phyloP scores from a whole-genome alignment of 2,329 filamentous ascomycete species.

The Xylaria sp. region DNA sequence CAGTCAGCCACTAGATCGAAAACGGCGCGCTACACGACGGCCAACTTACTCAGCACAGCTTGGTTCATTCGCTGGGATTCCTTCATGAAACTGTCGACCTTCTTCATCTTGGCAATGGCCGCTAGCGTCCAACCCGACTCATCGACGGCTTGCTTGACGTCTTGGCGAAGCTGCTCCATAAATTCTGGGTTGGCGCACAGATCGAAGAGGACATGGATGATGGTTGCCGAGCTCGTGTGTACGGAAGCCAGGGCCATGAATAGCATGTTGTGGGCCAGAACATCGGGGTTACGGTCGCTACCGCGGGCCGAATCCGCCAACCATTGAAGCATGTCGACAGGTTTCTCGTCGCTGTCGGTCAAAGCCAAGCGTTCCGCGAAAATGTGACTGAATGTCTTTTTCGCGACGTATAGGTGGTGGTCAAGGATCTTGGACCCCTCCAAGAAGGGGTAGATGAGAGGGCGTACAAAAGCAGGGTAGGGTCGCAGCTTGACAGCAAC shows the following conservation, averaged over 20 bases:
- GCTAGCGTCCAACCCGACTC: slow-evolving; percentile 40
- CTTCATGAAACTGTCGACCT: slow-evolving; percentile 40
- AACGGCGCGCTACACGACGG: not conserved
- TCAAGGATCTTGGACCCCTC: slow-evolving; percentile 38
- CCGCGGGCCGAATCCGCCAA: slow-evolving; percentile 37
- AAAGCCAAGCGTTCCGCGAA: slow-evolving; percentile 37
- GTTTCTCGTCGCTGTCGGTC: slow-evolving; percentile 35
- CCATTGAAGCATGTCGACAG: slow-evolving; percentile 39
- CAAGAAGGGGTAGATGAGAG: slow-evolving; percentile 36
- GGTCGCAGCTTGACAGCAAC: slow-evolving; percentile 39
- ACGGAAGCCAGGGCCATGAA: slow-evolving; percentile 39
- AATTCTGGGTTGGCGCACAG: slow-evolving; percentile 38
- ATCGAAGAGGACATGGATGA: slow-evolving; percentile 39
- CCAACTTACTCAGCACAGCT: slow-evolving; percentile 38
- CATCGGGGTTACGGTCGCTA: slow-evolving; percentile 36
- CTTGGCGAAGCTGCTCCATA: slow-evolving; percentile 37
- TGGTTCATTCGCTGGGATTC: slow-evolving; percentile 41
- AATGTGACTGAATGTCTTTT: slow-evolving; percentile 39
- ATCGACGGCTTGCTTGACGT: slow-evolving; percentile 33
- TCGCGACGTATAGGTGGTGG: slow-evolving; percentile 35
- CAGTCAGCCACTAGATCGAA: slow-evolving; percentile 22
- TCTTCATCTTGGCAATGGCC: slow-evolving; percentile 40
- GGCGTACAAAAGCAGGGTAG: slow-evolving; percentile 38
- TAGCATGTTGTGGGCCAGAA: slow-evolving; percentile 39
- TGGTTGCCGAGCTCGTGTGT: slow-evolving; percentile 38